phyloP scores from a whole-genome alignment of 495 filamentous ascomycete species.

The Penicillium soppii region DNA sequence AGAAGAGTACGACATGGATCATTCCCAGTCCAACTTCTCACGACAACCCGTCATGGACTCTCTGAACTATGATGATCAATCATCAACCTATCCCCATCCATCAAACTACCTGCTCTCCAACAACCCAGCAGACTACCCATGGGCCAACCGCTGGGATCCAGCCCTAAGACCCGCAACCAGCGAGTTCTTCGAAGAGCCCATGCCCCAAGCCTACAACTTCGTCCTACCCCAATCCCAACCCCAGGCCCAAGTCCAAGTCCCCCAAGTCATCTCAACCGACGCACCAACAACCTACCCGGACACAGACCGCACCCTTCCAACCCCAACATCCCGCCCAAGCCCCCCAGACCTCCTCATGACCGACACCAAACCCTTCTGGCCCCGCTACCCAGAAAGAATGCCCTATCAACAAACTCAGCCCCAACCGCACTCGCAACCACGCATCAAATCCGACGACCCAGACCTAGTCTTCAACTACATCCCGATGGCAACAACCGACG shows the following conservation, averaged over 20 bases:
- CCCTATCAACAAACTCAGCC: conserved; percentile 16
- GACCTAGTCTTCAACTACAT: conserved; percentile 34
- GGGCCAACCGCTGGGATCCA: conserved; percentile 32
- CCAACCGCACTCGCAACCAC: no score
- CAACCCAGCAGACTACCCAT: conserved; percentile 31
- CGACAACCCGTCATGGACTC: conserved; percentile 23
- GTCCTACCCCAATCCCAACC: no score
- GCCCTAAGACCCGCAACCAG: conserved; percentile 19
- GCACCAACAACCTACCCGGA: conserved; percentile 22
- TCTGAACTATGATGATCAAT: conserved; percentile 32
- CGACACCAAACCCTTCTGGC: conserved; percentile 4
- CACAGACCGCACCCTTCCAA: conserved; percentile 40
- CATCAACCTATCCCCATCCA: conserved; percentile 20
- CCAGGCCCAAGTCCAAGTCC: conserved; percentile 14
- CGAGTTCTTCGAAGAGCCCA: conserved; percentile 29
- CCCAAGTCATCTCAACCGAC: conserved; percentile 22
- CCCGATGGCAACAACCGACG: conserved; percentile 24
- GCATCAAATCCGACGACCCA: conserved; percentile 22
- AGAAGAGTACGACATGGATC: conserved; percentile 27
- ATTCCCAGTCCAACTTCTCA: conserved; percentile 19
- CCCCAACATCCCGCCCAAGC: conserved; percentile 25
- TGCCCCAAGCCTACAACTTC: conserved; percentile 31
- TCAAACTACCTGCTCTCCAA: conserved; percentile 31
- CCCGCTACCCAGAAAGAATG: conserved; percentile 3
- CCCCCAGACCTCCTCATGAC: no score